A percentile compares a stretch with the other conserved stretches of the same genome.
These are phyloP conservation scores for Hyphodiscus sp. DNA, from an alignment of 2,329 filamentous ascomycete species.

Conservation along the genomic window DNA sequence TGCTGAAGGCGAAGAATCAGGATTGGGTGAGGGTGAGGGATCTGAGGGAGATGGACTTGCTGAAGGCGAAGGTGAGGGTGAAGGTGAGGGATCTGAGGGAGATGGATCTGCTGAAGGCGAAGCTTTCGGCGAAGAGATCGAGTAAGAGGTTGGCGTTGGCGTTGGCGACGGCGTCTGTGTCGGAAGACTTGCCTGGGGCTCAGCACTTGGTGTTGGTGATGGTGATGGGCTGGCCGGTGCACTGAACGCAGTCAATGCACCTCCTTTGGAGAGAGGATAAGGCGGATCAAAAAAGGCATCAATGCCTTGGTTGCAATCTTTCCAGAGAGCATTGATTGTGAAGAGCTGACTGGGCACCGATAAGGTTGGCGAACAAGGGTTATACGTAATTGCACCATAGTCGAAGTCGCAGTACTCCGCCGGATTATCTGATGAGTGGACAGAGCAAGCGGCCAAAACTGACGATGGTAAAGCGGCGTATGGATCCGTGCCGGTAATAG, in stretches of 20 bases:
- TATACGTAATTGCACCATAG: not conserved
- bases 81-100: not conserved
- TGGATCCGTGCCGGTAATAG: too few relatives aligned
- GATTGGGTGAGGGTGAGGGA: not conserved
- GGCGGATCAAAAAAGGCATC: conserved; percentile 3
- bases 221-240: not conserved
- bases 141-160: not conserved
- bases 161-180: not conserved
- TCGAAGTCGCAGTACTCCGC: not conserved
- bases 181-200: not conserved
- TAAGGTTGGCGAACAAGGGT: conserved; percentile 1
- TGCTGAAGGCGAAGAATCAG: not conserved
- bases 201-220: not conserved
- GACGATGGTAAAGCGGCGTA: not conserved
- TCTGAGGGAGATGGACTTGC: not conserved
- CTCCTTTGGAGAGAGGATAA: conserved; percentile 1
- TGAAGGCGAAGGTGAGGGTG: not conserved
- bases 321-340: not conserved
- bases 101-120: not conserved
- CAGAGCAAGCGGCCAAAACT: too few relatives aligned
- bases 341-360: conserved; percentile 1
- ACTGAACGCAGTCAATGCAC: not conserved
- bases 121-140: not conserved
- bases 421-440: too few relatives aligned
- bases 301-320: not conserved